Percentiles rank a stretch among this genome's conserved stretches.
phyloP scores from a whole-genome alignment of 208 protist species.

The Crithidia thermophila region DNA sequence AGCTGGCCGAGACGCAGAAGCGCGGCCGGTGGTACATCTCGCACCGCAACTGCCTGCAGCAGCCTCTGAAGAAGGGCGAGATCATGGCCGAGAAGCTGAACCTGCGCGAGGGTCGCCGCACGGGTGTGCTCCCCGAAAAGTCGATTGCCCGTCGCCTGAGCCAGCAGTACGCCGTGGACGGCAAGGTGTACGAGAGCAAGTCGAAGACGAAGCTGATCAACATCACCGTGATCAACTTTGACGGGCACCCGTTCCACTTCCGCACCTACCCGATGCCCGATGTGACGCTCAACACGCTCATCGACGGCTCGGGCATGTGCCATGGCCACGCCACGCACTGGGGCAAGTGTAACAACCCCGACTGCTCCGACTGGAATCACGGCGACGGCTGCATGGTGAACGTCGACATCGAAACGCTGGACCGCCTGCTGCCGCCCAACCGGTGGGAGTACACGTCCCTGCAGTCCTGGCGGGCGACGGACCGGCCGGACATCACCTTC shows the following conservation, averaged over 20 bases:
- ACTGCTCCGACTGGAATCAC: constrained; percentile 90
- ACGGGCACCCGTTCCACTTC: constrained; percentile 91
- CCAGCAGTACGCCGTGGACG: constrained; percentile 85
- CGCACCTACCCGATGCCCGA: constrained; percentile 89
- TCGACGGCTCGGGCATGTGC: constrained; percentile 91
- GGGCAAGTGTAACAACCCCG: constrained; percentile 91
- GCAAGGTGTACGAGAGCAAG: constrained; percentile 68
- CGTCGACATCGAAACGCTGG: constrained; percentile 90
- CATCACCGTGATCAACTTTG: constrained; percentile 86
- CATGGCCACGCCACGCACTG: constrained; percentile 81
- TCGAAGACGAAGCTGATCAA: constrained; percentile 87
- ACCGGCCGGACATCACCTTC: constrained; percentile 85
- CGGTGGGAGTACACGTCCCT: constrained; percentile 92
- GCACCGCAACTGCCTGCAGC: constrained; percentile 83
- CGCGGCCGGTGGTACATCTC: constrained; percentile 81
- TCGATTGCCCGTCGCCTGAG: constrained; percentile 81
- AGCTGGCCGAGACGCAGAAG: constrained; percentile 86
- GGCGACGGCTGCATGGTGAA: constrained; percentile 91
- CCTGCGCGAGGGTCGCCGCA: constrained; percentile 79
- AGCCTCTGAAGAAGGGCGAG: constrained; percentile 84
- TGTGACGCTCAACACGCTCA: constrained; percentile 89
- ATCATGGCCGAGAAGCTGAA: constrained; percentile 91
- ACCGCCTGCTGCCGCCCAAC: constrained; percentile 81
- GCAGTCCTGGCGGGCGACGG: constrained; percentile 68
- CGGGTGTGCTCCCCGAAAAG: constrained; percentile 81